Conservation (phyloP, 257 asterid genomes). For the Scutellaria baicalensis region DNA sequence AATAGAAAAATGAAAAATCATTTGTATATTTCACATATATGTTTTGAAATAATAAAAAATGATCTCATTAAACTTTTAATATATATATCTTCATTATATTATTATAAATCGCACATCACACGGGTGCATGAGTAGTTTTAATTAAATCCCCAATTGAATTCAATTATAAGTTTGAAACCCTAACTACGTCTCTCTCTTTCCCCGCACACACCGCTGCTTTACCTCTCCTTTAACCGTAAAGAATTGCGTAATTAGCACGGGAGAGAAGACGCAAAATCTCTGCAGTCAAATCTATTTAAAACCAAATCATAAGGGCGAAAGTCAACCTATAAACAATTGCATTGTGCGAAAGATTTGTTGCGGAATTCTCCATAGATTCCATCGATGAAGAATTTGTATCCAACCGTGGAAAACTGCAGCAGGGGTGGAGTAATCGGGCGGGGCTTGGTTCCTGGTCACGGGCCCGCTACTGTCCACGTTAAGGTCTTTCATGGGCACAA, state of each 20-base stretch:
- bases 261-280: not conserved
- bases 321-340: not conserved
- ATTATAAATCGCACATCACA: no score
- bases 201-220: no score
- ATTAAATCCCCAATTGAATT: no score
- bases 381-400: constrained; percentile 25
- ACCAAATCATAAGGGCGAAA: not conserved
- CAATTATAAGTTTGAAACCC: no score
- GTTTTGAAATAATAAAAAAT: no score
- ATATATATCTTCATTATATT: no score
- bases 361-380: constrained; percentile 9
- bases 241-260: constrained; percentile 19
- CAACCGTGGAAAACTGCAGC: constrained; percentile 21
- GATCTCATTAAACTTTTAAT: no score
- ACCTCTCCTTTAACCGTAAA: not conserved
- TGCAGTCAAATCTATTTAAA: constrained; percentile 8
- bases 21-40: no score
- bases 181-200: no score
- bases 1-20: no score
- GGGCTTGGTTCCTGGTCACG: constrained; percentile 21
- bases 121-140: no score
- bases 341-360: not conserved
- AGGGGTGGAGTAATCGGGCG: constrained; percentile 29
- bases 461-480: constrained; percentile 16
- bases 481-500: constrained; percentile 25